These are phyloP conservation scores for Symbiotaphrina buchneri DNA, from an alignment of 495 filamentous ascomycete genomes.

Conservation along the genomic window DNA sequence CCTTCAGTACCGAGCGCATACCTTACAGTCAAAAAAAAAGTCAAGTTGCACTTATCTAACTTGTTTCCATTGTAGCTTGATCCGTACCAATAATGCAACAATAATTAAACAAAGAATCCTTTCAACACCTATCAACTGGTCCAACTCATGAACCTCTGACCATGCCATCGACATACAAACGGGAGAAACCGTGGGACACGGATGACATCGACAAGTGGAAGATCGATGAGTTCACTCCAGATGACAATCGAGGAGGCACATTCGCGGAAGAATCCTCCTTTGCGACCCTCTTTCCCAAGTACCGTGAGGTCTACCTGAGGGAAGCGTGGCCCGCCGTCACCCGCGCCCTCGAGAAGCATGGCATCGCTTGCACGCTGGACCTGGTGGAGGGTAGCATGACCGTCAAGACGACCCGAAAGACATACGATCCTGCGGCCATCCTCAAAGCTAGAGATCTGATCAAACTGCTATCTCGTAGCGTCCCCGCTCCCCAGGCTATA, in stretches of 20 bases:
- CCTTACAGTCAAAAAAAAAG: too few species aligned
- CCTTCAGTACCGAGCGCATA: too few species aligned
- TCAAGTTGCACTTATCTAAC: too few species aligned
- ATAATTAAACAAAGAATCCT: too few species aligned
- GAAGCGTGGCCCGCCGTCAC: constrained; percentile 80
- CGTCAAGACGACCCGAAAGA: constrained; percentile 86
- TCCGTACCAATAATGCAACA: too few species aligned
- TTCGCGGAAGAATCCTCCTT: constrained; percentile 90
- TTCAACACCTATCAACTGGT: too few species aligned
- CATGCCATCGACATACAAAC: constrained; percentile 90
- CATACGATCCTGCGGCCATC: constrained; percentile 83
- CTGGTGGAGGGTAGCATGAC: constrained; percentile 91
- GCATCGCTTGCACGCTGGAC: constrained; percentile 76
- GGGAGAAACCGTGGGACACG: constrained; percentile 93
- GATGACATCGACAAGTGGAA: constrained; percentile 98
- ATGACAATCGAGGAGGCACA: constrained; percentile 65
- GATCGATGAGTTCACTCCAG: constrained; percentile 46
- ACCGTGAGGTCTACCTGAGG: constrained; percentile 82
- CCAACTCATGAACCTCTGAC: too few species aligned
- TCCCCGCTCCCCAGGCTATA: constrained; percentile 79
- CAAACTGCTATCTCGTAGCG: constrained; percentile 75
- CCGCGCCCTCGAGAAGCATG: constrained; percentile 53
- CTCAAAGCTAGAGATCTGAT: constrained; percentile 88
- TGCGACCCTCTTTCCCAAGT: constrained; percentile 86
- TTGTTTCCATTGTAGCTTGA: too few species aligned